Base-by-base conservation (phyloP, 1,139 yeast genomes). In the Eremothecium coryli region DNA sequence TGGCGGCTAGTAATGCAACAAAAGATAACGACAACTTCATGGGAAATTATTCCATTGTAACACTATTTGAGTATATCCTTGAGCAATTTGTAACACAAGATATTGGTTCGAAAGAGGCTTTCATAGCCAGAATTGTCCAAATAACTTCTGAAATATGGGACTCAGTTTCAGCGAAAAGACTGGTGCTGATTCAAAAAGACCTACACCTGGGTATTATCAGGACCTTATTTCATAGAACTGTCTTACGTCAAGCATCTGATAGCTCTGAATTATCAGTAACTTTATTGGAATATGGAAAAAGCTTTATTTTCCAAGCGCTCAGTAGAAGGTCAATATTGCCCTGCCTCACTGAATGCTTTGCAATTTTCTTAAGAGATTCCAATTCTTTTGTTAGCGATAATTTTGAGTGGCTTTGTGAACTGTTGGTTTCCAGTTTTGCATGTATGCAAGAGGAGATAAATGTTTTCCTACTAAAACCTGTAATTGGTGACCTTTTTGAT, bases 301-400 rank as follows among this genome's bases (percentile, higher is more conserved):
- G 71, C 1, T 62, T 77, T 2, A 60, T 80, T 40, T 49, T 59
- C 2, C 66, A 68, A 37, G 61, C 93, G 1, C 65, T 57, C 36
- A 77, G 82, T 0, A 71, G 95, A 56, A 71, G 93, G 45, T 68
- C 82, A 9, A 59, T 86, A 10, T 59, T 84, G 18, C 90, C 95
- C 0, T 49, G 67, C 1, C 54, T 85, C 16, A 65, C 81, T 3
- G 53, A 52, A 20, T 49, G 60, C 14, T 38, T 63, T 2, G 39
- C 46, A 1, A 37, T 56, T 18, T 52, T 52, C 31, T 35, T 49
- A 5, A 32, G 38, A 31, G 44, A 43, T 0, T 70, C 75, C 43
- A 16, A 32, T 3, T 16, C 27, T 2, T 15, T 28, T 2, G 23
- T 25, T 12, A 9, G 7, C 3, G 71, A 65, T 27, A 49, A 56